Evolutionary conservation across 306 rosid genomes (phyloP).

Genomic region (Hippophae gyantsensis): DNA sequence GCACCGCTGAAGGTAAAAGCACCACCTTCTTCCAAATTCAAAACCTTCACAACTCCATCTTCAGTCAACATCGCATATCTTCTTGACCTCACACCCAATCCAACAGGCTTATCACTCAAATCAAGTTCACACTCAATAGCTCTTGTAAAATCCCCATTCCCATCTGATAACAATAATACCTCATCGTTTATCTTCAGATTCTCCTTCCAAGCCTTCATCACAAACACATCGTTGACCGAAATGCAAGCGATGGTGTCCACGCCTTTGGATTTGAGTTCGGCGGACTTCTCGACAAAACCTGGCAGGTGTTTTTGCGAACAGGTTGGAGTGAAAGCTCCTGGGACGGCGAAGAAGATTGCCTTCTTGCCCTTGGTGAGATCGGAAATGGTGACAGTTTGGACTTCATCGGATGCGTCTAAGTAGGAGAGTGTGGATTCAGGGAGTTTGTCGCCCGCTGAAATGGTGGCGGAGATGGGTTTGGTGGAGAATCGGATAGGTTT

Average conservation of each 20-base stretch:
- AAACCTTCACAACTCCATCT: constrained; percentile 79
- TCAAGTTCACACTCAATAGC: constrained; percentile 78
- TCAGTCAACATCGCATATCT: constrained; percentile 78
- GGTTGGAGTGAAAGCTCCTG: constrained; percentile 97
- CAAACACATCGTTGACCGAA: constrained; percentile 87
- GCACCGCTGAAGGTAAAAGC: constrained; percentile 87
- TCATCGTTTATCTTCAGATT: constrained; percentile 58
- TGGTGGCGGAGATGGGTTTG: constrained; percentile 56
- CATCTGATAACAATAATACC: constrained; percentile 69
- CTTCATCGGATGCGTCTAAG: constrained; percentile 60
- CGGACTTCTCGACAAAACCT: constrained; percentile 72
- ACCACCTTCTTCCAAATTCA: constrained; percentile 98
- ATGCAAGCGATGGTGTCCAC: constrained; percentile 82
- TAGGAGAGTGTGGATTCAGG: constrained; percentile 79
- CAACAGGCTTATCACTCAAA: constrained; percentile 88
- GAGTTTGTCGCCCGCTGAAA: constrained; percentile 63
- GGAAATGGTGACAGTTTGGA: constrained; percentile 59
- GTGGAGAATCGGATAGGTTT: constrained; percentile 36
- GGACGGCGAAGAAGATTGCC: constrained; percentile 80
- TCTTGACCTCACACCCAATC: constrained; percentile 83
- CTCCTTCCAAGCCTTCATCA: constrained; percentile 87
- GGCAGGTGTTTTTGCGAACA: constrained; percentile 97
- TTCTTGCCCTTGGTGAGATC: constrained; percentile 80
- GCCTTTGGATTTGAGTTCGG: constrained; percentile 64
- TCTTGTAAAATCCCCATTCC: constrained; percentile 73